phyloP scores from a whole-genome alignment of 163 green algal species.

The Scenedesmus sp. region DNA sequence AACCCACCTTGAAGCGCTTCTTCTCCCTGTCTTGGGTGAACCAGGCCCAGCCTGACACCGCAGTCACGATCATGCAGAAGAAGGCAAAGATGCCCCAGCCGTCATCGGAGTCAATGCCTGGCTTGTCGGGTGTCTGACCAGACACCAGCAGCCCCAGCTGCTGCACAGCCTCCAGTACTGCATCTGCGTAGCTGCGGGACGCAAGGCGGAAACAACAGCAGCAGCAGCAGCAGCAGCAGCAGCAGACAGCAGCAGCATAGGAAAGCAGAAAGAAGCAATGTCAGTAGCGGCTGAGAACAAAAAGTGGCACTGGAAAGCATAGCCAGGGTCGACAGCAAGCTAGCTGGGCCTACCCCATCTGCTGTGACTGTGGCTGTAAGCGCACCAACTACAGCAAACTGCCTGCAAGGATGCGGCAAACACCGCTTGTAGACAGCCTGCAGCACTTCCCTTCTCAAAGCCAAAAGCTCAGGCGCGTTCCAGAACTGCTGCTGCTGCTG shows the following conservation, averaged over 20 bases:
- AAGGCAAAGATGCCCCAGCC: slow-evolving; percentile 52
- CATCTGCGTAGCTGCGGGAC: slow-evolving; percentile 44
- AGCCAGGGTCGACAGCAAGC: too few relatives aligned
- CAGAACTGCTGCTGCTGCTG: not conserved
- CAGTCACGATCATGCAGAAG: slow-evolving; percentile 25
- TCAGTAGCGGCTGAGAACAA: too few relatives aligned
- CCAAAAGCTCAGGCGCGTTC: too few relatives aligned
- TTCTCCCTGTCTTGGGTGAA: not conserved
- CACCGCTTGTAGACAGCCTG: too few relatives aligned
- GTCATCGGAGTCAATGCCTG: slow-evolving; percentile 27
- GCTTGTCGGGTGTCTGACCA: not conserved
- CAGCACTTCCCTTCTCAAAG: too few relatives aligned
- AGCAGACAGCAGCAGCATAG: not conserved
- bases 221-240: not conserved
- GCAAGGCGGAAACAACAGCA: not conserved
- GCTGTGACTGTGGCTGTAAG: not conserved
- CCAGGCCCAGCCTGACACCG: slow-evolving; percentile 39
- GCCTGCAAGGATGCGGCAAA: not conserved
- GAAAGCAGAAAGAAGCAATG: not conserved
- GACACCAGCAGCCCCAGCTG: slow-evolving; percentile 47
- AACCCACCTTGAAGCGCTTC: slow-evolving; percentile 21
- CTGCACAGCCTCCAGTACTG: slow-evolving; percentile 48
- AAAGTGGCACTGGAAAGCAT: too few relatives aligned
- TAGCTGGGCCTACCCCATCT: not conserved
- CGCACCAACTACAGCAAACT: not conserved